Evolutionary conservation across 192 early-diverging fungal species (phyloP), one percentile per base, ranked within the genome.

Genomic region (Powellomyces hirtus): DNA sequence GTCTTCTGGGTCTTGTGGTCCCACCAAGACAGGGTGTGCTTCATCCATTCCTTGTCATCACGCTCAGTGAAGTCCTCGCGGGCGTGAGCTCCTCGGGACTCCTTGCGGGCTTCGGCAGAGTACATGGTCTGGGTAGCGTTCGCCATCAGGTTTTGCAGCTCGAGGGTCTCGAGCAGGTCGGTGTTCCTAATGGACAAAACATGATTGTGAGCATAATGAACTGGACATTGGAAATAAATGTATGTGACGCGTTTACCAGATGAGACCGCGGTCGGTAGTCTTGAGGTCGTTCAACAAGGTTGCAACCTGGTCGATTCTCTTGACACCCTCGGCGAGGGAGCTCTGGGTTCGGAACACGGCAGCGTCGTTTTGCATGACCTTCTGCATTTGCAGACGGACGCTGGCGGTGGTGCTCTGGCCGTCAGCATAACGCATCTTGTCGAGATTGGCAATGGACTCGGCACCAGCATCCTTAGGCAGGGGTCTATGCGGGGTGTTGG

Each of bases 1-100:
- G 93, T 88, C 11, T 87, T 78, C 50, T 86, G 84, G 59, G 88
- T 87, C 65, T 91, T 79, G 64, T 89, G 90, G 75, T 92, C 81
- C 84, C 94, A 90, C 85, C 89, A 95, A 44, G 97, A 95, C 49
- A 98, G 84, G 60, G 94, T 95, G 85, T 98, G 97, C 88, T 97
- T 97, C 94, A 96, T 95, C 95, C 94, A 98, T 71, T 94, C 82
- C 59, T 81, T 76, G 77, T 98, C 97, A 81, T 96, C 86, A 76
- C 95, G 92, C 4, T 88, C 88, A 45, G 68, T 76, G 75, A 73
- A 97, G 84, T 99, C 97, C 80, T 97, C 94, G 76, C 94, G 94
- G 27, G 94, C 94, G 81, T 99, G 97, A 31, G 95, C 95, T 75
- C 97, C 97, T 69, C 97, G 94, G 18, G 92, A 94, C 80, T 99